Evolutionary conservation across 2,329 filamentous ascomycete genomes (phyloP).

Genomic region (Capronia americana): DNA sequence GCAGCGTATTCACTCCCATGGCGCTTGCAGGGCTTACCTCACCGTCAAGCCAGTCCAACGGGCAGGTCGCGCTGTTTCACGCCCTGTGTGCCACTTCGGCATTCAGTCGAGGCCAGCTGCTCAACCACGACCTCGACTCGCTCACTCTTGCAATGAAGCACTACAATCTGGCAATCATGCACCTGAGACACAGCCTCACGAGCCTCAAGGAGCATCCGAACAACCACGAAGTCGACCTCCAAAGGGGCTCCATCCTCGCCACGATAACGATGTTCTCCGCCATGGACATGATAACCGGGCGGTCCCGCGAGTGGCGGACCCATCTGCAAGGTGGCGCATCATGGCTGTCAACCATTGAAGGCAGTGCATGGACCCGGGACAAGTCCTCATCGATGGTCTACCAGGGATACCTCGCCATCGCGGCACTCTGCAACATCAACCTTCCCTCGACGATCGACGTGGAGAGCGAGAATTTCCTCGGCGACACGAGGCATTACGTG

Average conservation of each 20-base stretch:
- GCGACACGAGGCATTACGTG: conserved; percentile 37
- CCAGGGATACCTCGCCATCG: conserved; percentile 43
- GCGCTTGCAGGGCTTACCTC: conserved; percentile 29
- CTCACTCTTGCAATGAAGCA: conserved; percentile 43
- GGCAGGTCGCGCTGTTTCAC: conserved; percentile 44
- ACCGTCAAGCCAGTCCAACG: conserved; percentile 37
- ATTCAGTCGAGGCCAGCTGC: conserved; percentile 42
- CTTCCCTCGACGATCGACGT: conserved; percentile 39
- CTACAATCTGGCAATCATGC: conserved; percentile 43
- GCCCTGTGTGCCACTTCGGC: conserved; percentile 44
- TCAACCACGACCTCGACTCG: conserved; percentile 36
- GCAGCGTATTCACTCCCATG: conserved; percentile 41
- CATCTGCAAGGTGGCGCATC: conserved; percentile 41
- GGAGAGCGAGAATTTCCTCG: conserved; percentile 37
- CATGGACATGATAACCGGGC: conserved; percentile 38
- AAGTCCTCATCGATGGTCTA: conserved; percentile 38
- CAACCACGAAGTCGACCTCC: conserved; percentile 18
- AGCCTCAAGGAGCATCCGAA: conserved; percentile 41
- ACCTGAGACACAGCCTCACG: conserved; percentile 46
- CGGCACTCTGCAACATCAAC: conserved; percentile 42
- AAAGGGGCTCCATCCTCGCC: conserved; percentile 35
- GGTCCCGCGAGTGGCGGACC: conserved; percentile 40
- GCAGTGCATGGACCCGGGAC: conserved; percentile 27
- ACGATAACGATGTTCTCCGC: conserved; percentile 37
- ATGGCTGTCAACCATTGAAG: conserved; percentile 31